Base-by-base conservation (phyloP, 148 eudicot genomes). In the Camellia japonica region DNA sequence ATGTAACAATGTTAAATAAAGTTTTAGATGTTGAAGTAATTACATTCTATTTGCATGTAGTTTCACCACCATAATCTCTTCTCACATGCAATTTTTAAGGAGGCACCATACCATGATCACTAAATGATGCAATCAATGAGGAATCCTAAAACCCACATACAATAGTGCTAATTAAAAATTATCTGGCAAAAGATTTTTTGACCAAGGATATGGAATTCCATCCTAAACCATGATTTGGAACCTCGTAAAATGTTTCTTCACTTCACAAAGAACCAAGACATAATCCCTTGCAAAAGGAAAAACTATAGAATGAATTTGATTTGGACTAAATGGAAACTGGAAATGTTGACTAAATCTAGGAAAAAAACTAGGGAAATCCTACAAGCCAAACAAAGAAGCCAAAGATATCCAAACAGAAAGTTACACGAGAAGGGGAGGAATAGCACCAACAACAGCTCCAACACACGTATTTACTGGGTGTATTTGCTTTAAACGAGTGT, bases 401-500 rank as follows among this genome's bases (percentile, higher is more conserved):
- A 5, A 68, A 59, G n/a, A 46, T 20, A 16, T 44, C 2, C 7
- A 74, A 64, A 23, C 5, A 74, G 84, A 71, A 78, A 65, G 75
- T 80, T 88, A 93, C 98, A 96, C 98, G 65, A 95, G 92, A 87
- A 95, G 96, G 73, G 97, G 98, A 58, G 98, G 97, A 78, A 95
- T 90, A 78, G 97, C 97, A 77, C 98, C 98, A 81, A 95, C 98
- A 86, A 95, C 78, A 79, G 97, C 98, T 76, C 97, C 97, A 83
- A 95, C 96, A 94, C 96, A 93, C 43, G 97, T 95, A 86, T 94
- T 95, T 38, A 91, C 86, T 84, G 97, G 97, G 84, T 95, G 98
- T 74, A 95, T 85, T 80, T 95, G 98, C 91, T 95, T 93, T 82
- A 95, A 83, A 46, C 94, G 97, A 82, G 97, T 91, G 82, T 93